Evolutionary conservation across 495 filamentous ascomycete species (phyloP).

Genomic region (Neurospora tetraspora): DNA sequence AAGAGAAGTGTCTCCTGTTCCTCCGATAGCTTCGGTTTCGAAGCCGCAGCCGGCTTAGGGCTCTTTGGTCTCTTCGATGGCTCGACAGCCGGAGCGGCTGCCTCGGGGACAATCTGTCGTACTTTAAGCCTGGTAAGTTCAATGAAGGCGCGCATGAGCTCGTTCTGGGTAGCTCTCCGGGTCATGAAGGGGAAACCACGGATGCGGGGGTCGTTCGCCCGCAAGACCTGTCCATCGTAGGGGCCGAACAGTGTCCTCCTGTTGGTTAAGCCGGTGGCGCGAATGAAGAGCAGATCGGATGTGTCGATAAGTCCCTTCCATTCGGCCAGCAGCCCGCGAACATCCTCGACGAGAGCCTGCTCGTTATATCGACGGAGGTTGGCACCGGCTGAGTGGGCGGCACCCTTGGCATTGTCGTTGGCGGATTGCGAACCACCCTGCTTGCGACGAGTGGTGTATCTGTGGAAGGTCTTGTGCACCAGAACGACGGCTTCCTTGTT

Average conservation of each 20-base stretch:
- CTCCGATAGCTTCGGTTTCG: slow-evolving; percentile 51
- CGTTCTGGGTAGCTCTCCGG: slow-evolving; percentile 83
- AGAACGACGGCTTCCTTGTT: slow-evolving; percentile 76
- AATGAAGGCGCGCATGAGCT: slow-evolving; percentile 86
- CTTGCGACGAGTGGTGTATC: slow-evolving; percentile 91
- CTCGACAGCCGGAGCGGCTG: slow-evolving; percentile 35
- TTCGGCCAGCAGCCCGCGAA: slow-evolving; percentile 63
- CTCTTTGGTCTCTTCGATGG: slow-evolving; percentile 17
- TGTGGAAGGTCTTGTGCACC: slow-evolving; percentile 94
- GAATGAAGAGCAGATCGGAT: slow-evolving; percentile 74
- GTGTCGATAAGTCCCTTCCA: slow-evolving; percentile 80
- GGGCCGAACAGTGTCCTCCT: slow-evolving; percentile 77
- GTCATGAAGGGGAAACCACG: slow-evolving; percentile 92
- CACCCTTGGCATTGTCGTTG: slow-evolving; percentile 82
- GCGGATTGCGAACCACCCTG: slow-evolving; percentile 92
- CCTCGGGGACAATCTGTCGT: slow-evolving; percentile 52
- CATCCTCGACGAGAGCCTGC: slow-evolving; percentile 71
- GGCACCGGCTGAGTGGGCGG: slow-evolving; percentile 88
- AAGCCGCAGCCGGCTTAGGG: slow-evolving; percentile 1
- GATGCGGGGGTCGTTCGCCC: slow-evolving; percentile 71
- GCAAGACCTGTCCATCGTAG: slow-evolving; percentile 79
- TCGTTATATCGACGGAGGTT: slow-evolving; percentile 90
- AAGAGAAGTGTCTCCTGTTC: slow-evolving; percentile 71
- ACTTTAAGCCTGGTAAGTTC: slow-evolving; percentile 88
- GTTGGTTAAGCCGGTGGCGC: slow-evolving; percentile 80